These are phyloP conservation scores for Phyllosticta ampelicida DNA, from an alignment of 2,329 filamentous ascomycete species.

Conservation along the genomic window DNA sequence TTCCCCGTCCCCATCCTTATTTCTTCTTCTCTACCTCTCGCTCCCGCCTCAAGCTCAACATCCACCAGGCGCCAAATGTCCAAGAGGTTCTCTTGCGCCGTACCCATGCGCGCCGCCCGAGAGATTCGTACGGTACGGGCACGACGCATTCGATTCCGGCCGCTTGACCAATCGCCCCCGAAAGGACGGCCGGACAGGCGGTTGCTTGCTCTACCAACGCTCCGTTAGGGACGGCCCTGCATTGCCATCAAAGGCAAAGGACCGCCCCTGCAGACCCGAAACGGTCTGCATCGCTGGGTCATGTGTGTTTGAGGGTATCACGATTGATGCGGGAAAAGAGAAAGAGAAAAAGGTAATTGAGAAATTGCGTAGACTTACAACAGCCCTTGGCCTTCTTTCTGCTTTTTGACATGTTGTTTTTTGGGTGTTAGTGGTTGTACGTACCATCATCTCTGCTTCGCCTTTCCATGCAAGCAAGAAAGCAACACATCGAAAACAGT, in stretches of 20 bases:
- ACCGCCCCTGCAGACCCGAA: slow-evolving; percentile 32
- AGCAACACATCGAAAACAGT: not conserved
- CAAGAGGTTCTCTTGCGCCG: slow-evolving; percentile 30
- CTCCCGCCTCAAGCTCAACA: no score
- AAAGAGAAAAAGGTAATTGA: slow-evolving; percentile 6
- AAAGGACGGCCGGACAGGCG: slow-evolving; percentile 8
- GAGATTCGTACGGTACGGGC: slow-evolving; percentile 12
- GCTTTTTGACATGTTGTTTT: not conserved
- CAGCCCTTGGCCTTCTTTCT: not conserved
- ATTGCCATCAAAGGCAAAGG: slow-evolving; percentile 18
- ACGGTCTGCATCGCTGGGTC: slow-evolving; percentile 34
- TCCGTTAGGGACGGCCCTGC: slow-evolving; percentile 35
- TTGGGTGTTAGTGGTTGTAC: no score
- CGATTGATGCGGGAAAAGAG: not conserved
- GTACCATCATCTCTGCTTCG: not conserved
- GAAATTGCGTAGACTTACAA: not conserved
- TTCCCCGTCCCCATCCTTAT: no score
- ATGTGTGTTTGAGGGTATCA: not conserved
- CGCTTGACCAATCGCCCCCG: slow-evolving; percentile 2
- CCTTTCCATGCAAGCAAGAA: not conserved
- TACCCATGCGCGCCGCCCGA: slow-evolving; percentile 18
- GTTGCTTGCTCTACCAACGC: slow-evolving; percentile 33
- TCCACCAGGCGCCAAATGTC: slow-evolving; percentile 20
- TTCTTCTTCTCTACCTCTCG: no score
- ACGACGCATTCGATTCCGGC: slow-evolving; percentile 25